Conservation (phyloP, 805 yeast genomes). For the Spencermartinsiella europaea region DNA sequence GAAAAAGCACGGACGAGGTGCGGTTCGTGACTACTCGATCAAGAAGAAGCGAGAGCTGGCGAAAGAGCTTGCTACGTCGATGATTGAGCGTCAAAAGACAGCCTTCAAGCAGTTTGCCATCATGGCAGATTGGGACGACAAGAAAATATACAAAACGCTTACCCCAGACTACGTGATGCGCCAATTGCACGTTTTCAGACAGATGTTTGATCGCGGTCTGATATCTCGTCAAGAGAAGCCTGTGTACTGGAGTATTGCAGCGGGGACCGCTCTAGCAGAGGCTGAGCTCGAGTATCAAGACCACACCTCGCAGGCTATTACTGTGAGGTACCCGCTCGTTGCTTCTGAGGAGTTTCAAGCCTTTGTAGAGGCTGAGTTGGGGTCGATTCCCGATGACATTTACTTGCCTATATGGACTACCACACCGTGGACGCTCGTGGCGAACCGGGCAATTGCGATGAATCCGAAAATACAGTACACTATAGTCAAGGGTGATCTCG, state of each 20-base stretch:
- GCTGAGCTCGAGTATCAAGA: constrained; percentile 88
- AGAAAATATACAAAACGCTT: constrained; percentile 58
- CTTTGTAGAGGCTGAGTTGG: background rate
- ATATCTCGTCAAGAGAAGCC: constrained; percentile 87
- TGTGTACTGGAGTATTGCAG: constrained; percentile 95
- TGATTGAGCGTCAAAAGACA: constrained; percentile 57
- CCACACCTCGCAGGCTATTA: constrained; percentile 65
- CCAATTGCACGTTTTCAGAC: constrained; percentile 67
- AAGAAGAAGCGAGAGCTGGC: constrained; percentile 65
- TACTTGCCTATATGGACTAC: constrained; percentile 79
- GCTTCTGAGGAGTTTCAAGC: constrained; percentile 21
- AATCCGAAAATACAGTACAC: constrained; percentile 57
- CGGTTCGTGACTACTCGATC: constrained; percentile 30
- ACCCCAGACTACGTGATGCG: constrained; percentile 62
- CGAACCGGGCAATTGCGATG: constrained; percentile 78
- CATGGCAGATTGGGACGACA: constrained; percentile 74
- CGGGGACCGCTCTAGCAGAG: constrained; percentile 91
- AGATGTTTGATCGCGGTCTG: constrained; percentile 58
- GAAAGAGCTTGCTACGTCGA: constrained; percentile 57
- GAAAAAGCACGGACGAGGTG: constrained; percentile 31
- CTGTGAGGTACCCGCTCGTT: constrained; percentile 58
- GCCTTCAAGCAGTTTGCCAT: constrained; percentile 70
- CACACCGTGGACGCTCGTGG: constrained; percentile 95
- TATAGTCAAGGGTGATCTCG: constrained; percentile 34
- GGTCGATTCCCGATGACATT: constrained; percentile 1